Conservation (phyloP, 2,329 filamentous ascomycete species). For the Domatiomyces globalis region DNA sequence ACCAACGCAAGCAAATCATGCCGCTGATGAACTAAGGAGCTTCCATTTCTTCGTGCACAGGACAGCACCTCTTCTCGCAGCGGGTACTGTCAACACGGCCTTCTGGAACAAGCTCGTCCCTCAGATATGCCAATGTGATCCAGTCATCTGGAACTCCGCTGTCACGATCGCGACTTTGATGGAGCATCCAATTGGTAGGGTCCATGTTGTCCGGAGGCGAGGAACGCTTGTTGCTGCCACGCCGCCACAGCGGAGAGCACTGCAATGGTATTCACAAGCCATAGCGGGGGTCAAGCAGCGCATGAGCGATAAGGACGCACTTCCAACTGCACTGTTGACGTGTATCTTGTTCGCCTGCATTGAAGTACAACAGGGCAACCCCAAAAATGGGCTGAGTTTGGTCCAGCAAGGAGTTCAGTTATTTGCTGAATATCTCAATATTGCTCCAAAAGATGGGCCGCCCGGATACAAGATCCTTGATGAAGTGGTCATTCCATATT, state of each 20-base stretch:
- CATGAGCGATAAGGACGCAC: constrained; percentile 1
- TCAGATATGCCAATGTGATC: constrained; percentile 6
- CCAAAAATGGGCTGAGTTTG: constrained; percentile 4
- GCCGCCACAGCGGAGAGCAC: constrained; percentile 7
- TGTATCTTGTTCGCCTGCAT: constrained; percentile 11
- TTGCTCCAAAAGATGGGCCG: not conserved
- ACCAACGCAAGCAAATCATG: not conserved
- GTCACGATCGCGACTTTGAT: constrained; percentile 7
- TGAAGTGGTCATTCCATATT: constrained; percentile 9
- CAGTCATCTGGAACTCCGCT: constrained; percentile 11
- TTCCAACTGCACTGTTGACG: not conserved
- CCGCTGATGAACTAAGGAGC: constrained; percentile 8
- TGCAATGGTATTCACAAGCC: constrained; percentile 10
- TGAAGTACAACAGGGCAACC: constrained; percentile 12
- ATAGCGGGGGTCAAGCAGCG: constrained; percentile 6
- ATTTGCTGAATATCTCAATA: not conserved
- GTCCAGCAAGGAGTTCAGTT: not conserved
- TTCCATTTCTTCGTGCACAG: constrained; percentile 9
- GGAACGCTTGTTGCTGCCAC: not conserved
- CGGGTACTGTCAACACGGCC: constrained; percentile 6
- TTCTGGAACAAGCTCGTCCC: constrained; percentile 12
- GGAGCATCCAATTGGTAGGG: constrained; percentile 7
- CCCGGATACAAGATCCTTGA: constrained; percentile 1
- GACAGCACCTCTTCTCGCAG: constrained; percentile 6
- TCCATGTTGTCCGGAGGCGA: not conserved